Base-by-base conservation (phyloP, 2,329 filamentous ascomycete species). In the Talaromyces islandicus region DNA sequence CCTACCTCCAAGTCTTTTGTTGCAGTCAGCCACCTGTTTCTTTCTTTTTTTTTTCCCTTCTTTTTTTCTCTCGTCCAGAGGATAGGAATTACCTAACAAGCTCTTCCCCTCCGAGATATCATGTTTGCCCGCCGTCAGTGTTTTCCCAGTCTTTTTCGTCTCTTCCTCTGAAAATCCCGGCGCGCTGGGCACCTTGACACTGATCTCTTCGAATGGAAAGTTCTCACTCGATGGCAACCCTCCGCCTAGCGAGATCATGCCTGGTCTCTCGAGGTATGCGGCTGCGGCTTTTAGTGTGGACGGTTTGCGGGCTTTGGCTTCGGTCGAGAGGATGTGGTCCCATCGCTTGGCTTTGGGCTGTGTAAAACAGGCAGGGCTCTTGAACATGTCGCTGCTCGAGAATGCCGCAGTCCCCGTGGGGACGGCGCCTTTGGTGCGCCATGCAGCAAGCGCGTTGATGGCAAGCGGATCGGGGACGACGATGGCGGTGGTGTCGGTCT, bases 151-250 rank as follows among this genome's bases (percentile, higher is more conserved):
- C 17, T 81, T 73, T n/a, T 78, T 75, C 0, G 86, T 87, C 58
- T 88, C 87, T 30, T 82, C 77, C 66, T 92, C 88, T 6, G 86
- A 85, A 72, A 94, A 96, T 62, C 85, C 76, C 6, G 88, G 86
- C 17, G 85, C 77, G 1, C 78, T 76, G 17, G 92, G 91, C 1
- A 95, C 85, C 67, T 88, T 90, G 75, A 96, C 77, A 64, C 82
- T 83, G 55, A 97, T 75, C 64, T 88, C 83, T 65, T 93, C 87
- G 68, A 97, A 87, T n/a, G 94, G 94, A 70, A 99, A 99, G 76
- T 95, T 91, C 72, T 93, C 88, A 62, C 90, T 85, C 14, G 91
- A 92, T 4, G 94, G 94, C 21, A 99, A 80, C 3, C 94, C 94
- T 56, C 94, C 94, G 59, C 94, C 94, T 1, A 99, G 86, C 1